Conservation (phyloP, 352 stramenopile species). For the Pythium vanterpoolii region DNA sequence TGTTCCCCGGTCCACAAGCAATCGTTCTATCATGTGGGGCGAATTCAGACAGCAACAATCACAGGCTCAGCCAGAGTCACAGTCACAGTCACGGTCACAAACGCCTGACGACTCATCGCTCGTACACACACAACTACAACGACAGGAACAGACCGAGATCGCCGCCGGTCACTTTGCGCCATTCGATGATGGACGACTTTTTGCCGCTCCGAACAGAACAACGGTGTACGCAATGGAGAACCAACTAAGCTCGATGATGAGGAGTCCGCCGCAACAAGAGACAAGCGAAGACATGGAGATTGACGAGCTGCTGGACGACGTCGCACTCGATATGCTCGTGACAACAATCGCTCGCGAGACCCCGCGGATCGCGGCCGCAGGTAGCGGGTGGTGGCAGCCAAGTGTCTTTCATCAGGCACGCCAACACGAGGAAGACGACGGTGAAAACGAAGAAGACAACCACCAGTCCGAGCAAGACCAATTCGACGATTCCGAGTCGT, state of each 20-base stretch:
- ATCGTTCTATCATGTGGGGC: constrained; percentile 12
- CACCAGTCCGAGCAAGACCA: constrained; percentile 7
- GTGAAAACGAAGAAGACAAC: constrained; percentile 10
- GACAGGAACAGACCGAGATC: not conserved
- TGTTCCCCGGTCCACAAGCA: not conserved
- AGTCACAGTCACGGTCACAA: not conserved
- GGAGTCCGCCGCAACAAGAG: not conserved
- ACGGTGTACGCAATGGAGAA: not conserved
- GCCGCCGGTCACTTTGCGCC: not conserved
- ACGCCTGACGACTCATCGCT: not conserved
- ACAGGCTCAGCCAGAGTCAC: not conserved
- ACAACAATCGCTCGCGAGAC: constrained; percentile 22
- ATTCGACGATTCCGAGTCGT: constrained; percentile 9
- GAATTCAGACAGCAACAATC: constrained; percentile 8
- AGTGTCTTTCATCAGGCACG: constrained; percentile 1
- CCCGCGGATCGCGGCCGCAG: constrained; percentile 6
- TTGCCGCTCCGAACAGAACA: not conserved
- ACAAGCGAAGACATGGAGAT: constrained; percentile 21
- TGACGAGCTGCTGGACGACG: constrained; percentile 23
- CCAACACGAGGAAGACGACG: constrained; percentile 7
- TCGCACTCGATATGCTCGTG: constrained; percentile 25
- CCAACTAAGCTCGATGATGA: not conserved
- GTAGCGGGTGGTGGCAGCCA: not conserved
- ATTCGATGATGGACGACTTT: constrained; percentile 10
- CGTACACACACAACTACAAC: not conserved